Evolutionary conservation across 2,329 filamentous ascomycete species (phyloP), one percentile per base, ranked within the genome.

Genomic region (Phialophora verrucosa): DNA sequence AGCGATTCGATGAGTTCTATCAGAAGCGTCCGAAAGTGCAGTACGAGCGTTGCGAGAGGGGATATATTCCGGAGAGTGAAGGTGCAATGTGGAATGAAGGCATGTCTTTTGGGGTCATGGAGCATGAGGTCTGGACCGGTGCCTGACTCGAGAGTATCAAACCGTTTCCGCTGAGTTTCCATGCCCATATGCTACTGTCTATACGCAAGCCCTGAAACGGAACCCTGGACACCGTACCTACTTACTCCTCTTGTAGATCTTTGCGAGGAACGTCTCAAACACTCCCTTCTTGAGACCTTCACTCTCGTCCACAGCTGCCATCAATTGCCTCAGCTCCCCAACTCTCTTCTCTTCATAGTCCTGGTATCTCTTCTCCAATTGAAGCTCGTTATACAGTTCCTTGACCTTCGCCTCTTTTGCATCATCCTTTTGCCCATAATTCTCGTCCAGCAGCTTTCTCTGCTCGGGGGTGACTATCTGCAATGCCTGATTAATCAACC

Each of bases 231-330:
- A 35, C 60, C 32, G 20, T 23, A 55, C 23, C 50, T 91, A 98
- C 83, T 97, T 98, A 86, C 88, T 95, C 77, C 95, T 87, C 88
- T 97, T 97, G 87, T 98, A 98, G 77, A 99, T 98, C 87, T 99
- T 99, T 79, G 85, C 84, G 71, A 99, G 83, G 85, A 98, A 99
- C 53, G 87, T 86, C 74, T 96, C 90, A 73, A 98, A 97, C 49
- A 98, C 87, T 66, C 85, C 86, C 86, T 92, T 95, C 86, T 96
- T 97, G 75, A 99, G 81, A 17, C 95, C 95, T 71, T 91, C 87
- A 69, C 85, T 89, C 85, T 97, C 93, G 75, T 99, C 93, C 60
- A 98, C 83, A 67, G 88, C 82, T 25, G 84, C 85, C 75, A 99
- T 97, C 83, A 90, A 86, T 66, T 84, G 80, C 74, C 86, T 86